phyloP scores from a whole-genome alignment of 371 early-diverging fungal species.

The Thermomucor indicae-seudaticae region DNA sequence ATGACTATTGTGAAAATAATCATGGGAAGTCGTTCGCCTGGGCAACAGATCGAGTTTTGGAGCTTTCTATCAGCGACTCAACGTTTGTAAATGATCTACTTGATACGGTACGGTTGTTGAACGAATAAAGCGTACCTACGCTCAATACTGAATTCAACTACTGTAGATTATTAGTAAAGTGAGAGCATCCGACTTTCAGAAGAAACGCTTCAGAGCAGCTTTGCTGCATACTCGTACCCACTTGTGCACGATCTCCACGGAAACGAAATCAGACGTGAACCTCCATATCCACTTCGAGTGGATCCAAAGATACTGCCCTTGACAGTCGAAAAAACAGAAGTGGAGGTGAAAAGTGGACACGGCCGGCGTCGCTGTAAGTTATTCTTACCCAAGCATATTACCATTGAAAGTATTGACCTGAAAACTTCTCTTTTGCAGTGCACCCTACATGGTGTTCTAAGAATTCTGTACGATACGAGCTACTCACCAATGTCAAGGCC shows the following conservation, averaged over 20 bases:
- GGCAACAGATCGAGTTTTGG: background rate
- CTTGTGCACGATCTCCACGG: background rate
- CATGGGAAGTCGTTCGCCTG: background rate
- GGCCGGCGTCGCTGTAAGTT: background rate
- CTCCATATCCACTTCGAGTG: background rate
- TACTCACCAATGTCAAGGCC: background rate
- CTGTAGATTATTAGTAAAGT: background rate
- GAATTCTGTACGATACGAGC: background rate
- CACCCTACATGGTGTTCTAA: background rate
- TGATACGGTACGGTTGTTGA: background rate
- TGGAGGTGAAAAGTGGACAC: background rate
- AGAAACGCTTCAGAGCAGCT: background rate
- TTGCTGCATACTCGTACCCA: background rate
- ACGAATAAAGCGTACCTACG: background rate
- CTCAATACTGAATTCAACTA: background rate
- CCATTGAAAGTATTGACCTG: background rate
- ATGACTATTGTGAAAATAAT: background rate
- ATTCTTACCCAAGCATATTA: background rate
- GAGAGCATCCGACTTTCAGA: background rate
- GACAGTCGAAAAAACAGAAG: background rate
- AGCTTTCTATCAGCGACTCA: background rate
- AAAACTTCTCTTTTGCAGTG: background rate
- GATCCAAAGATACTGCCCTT: background rate
- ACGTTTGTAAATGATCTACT: background rate
- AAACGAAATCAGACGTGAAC: background rate